Percentiles rank a stretch among this genome's conserved stretches.
Evolutionary conservation across 345 rosid genomes (phyloP).

Genomic region (Gossypium raimondii): DNA sequence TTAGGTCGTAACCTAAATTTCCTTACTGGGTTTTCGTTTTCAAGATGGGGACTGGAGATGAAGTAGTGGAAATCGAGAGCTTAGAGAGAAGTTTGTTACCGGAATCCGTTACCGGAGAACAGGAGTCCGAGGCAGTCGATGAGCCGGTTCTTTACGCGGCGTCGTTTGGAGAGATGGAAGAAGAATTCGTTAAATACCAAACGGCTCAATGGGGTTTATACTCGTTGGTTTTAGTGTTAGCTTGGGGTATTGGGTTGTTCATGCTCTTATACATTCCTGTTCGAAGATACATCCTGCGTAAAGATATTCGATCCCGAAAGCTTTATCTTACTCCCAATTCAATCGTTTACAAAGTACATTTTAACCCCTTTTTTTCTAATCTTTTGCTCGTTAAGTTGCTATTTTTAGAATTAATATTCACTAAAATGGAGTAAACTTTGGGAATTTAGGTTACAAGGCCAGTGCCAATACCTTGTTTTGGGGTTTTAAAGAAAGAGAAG

Average conservation of each 20-base stretch:
- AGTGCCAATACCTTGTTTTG: slow-evolving; percentile 60
- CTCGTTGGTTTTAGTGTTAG: slow-evolving; percentile 52
- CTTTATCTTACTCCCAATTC: slow-evolving; percentile 60
- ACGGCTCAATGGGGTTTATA: slow-evolving; percentile 55
- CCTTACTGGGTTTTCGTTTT: background rate
- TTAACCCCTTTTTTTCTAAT: background rate
- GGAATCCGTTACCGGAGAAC: slow-evolving; percentile 16
- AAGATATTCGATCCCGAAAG: slow-evolving; percentile 56
- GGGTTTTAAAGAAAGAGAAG: slow-evolving; percentile 63
- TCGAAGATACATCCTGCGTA: slow-evolving; percentile 49
- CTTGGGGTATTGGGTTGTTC: slow-evolving; percentile 65
- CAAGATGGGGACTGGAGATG: slow-evolving; percentile 46
- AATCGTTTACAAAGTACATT: slow-evolving; percentile 55
- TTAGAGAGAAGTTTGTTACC: slow-evolving; percentile 48
- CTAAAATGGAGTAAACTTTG: background rate
- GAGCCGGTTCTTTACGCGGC: slow-evolving; percentile 49
- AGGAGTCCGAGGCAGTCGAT: slow-evolving; percentile 25
- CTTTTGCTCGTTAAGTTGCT: background rate
- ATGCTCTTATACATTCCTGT: slow-evolving; percentile 62
- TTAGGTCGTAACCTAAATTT: background rate
- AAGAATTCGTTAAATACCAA: slow-evolving; percentile 45
- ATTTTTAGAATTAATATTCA: background rate
- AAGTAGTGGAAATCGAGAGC: slow-evolving; percentile 50
- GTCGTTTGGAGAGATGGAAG: slow-evolving; percentile 52
- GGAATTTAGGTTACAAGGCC: slow-evolving; percentile 50